These are phyloP conservation scores for Xylariaceae sp. DNA, from an alignment of 2,329 filamentous ascomycete species.

Conservation along the genomic window DNA sequence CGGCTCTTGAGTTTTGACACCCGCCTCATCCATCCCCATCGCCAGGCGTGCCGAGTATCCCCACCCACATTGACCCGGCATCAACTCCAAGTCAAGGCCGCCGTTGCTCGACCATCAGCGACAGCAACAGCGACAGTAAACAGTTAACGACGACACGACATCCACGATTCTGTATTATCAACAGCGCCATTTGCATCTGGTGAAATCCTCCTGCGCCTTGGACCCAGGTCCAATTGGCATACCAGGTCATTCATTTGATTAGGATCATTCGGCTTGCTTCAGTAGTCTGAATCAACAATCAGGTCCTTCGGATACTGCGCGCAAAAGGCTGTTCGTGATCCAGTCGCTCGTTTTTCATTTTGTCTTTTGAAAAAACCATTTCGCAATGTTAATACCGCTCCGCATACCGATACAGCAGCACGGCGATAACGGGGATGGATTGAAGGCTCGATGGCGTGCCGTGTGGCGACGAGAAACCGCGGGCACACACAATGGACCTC, in stretches of 20 bases:
- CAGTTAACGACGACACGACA: too few species aligned
- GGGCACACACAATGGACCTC: neutral
- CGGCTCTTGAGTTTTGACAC: too few species aligned
- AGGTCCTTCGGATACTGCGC: neutral
- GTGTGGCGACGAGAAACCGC: constrained; percentile 3
- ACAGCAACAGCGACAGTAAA: too few species aligned
- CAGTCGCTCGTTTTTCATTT: constrained; percentile 22
- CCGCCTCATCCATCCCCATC: too few species aligned
- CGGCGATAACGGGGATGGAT: constrained; percentile 2
- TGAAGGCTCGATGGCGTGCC: constrained; percentile 5
- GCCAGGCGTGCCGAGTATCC: too few species aligned
- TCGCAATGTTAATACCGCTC: constrained; percentile 25
- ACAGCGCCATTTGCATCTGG: neutral
- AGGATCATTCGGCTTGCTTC: constrained; percentile 8
- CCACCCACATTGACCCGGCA: too few species aligned
- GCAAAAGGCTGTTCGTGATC: constrained; percentile 2
- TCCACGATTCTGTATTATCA: neutral
- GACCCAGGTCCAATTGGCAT: constrained; percentile 12
- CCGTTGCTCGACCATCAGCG: too few species aligned
- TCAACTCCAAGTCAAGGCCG: too few species aligned
- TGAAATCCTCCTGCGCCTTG: constrained; percentile 4
- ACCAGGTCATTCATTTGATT: neutral
- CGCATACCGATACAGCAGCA: constrained; percentile 24
- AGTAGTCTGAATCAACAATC: too few species aligned
- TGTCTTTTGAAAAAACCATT: neutral